These are phyloP conservation scores for Skeletonema tropicum DNA, from an alignment of 108 stramenopile species.

Conservation along the genomic window DNA sequence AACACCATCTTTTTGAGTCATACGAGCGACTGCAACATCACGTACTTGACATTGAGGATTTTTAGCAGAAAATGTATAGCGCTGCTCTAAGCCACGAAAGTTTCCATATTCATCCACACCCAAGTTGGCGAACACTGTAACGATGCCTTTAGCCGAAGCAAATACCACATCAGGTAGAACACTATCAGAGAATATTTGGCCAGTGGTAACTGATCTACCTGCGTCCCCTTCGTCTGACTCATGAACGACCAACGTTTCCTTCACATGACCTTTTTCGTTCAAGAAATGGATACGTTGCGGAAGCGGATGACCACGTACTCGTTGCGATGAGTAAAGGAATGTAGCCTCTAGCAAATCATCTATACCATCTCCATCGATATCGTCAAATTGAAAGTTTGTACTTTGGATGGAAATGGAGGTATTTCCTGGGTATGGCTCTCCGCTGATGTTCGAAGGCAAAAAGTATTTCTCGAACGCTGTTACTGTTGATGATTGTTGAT, in stretches of 20 bases:
- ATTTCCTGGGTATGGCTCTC: constrained; percentile 22
- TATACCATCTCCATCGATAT: constrained; percentile 19
- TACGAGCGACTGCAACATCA: constrained; percentile 13
- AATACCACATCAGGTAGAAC: constrained; percentile 16
- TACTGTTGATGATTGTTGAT: background rate
- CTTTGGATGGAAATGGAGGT: constrained; percentile 4
- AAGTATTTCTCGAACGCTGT: background rate
- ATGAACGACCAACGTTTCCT: constrained; percentile 11
- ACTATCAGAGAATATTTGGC: constrained; percentile 14
- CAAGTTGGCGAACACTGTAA: constrained; percentile 24
- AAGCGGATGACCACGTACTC: constrained; percentile 13
- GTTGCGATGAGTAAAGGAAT: constrained; percentile 3
- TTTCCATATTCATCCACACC: constrained; percentile 13
- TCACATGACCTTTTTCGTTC: constrained; percentile 9
- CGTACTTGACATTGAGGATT: constrained; percentile 10
- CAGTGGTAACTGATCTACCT: constrained; percentile 24
- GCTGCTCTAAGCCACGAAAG: constrained; percentile 14
- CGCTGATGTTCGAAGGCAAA: constrained; percentile 8
- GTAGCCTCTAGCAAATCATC: constrained; percentile 25
- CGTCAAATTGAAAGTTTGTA: constrained; percentile 19
- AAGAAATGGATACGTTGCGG: constrained; percentile 21
- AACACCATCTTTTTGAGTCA: background rate
- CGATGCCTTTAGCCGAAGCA: constrained; percentile 14
- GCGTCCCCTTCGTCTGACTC: constrained; percentile 21
- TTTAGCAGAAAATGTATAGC: background rate